These are phyloP conservation scores for Penicillium sp. DNA, from an alignment of 2,329 filamentous ascomycete genomes.

Conservation along the genomic window DNA sequence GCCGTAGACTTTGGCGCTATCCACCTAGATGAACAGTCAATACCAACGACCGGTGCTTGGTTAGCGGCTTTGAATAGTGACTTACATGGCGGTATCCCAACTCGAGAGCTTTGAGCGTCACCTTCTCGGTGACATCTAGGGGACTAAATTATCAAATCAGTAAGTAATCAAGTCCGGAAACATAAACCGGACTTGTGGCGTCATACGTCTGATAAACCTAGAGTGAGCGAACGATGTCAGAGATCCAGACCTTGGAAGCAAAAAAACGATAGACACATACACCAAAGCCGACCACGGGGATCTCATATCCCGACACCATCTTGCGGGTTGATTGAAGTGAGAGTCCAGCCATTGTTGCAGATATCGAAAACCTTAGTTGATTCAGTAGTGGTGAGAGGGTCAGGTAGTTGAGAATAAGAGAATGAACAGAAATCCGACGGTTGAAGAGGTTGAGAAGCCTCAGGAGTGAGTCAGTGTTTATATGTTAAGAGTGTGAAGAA, in stretches of 20 bases:
- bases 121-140: constrained; percentile 56
- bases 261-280: constrained; percentile 26
- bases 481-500: too few species aligned
- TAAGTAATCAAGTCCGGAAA: not conserved
- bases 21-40: constrained; percentile 43
- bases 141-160: constrained; percentile 45
- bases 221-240: constrained; percentile 7
- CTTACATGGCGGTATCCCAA: constrained; percentile 58
- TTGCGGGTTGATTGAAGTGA: constrained; percentile 39
- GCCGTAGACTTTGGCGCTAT: constrained; percentile 58
- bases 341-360: constrained; percentile 25
- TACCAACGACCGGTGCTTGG: not conserved
- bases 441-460: too few species aligned
- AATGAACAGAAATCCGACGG: too few species aligned
- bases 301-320: constrained; percentile 42
- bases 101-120: constrained; percentile 58
- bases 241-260: not conserved
- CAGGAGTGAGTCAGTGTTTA: too few species aligned
- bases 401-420: not conserved
- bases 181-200: not conserved
- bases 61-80: not conserved
- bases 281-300: constrained; percentile 44
- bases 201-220: constrained; percentile 44
- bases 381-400: not conserved
- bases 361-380: not conserved